phyloP scores from a whole-genome alignment of 1,139 yeast genomes.

The Lodderomyces margitis region DNA sequence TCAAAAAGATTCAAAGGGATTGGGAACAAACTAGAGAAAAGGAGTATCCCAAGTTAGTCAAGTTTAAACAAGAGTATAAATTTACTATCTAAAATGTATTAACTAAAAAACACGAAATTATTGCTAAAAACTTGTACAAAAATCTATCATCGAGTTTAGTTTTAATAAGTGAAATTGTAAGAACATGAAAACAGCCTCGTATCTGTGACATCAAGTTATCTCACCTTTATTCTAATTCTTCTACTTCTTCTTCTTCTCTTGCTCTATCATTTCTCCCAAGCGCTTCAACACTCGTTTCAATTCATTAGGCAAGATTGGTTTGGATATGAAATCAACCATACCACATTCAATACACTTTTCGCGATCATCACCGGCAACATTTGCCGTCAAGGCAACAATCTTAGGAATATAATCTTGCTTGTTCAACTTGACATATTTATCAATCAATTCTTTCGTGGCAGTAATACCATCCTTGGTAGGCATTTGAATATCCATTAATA shows the following conservation, averaged over 20 bases:
- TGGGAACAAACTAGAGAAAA: constrained; percentile 32
- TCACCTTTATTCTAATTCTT: neutral
- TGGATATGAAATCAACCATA: constrained; percentile 55
- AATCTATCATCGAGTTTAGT: too few species aligned
- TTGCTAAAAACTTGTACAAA: too few species aligned
- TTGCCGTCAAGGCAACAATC: constrained; percentile 54
- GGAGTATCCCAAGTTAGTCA: constrained; percentile 17
- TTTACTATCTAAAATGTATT: constrained; percentile 1
- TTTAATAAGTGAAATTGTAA: too few species aligned
- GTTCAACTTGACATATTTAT: constrained; percentile 22
- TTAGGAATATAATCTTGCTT: constrained; percentile 34
- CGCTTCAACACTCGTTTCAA: constrained; percentile 31
- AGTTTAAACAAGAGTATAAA: constrained; percentile 9
- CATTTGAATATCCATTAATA: constrained; percentile 57
- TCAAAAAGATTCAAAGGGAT: constrained; percentile 18
- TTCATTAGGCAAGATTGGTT: constrained; percentile 53
- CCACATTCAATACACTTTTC: constrained; percentile 48
- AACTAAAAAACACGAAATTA: neutral
- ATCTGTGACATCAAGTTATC: too few species aligned
- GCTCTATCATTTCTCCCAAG: constrained; percentile 12
- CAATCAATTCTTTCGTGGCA: constrained; percentile 35
- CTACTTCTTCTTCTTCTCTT: constrained; percentile 1
- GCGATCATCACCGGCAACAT: constrained; percentile 57
- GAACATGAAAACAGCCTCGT: too few species aligned
- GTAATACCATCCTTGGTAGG: constrained; percentile 52